phyloP scores from a whole-genome alignment of 2,329 filamentous ascomycete species.

The Curvularia spicifera region DNA sequence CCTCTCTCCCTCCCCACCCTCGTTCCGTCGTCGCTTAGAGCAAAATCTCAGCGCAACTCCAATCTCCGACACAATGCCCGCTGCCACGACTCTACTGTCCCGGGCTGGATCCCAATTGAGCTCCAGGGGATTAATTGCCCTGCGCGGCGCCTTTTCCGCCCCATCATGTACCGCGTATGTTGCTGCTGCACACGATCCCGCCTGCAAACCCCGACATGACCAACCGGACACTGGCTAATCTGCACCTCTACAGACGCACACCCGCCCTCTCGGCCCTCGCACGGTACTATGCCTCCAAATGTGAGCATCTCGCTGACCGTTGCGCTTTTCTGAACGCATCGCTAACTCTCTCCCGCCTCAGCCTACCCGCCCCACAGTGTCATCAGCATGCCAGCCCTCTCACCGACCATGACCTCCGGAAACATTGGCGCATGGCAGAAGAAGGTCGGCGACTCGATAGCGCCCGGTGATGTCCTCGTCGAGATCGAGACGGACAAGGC shows the following conservation, averaged over 20 bases:
- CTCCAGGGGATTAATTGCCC: slow-evolving; percentile 49
- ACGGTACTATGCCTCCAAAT: slow-evolving; percentile 73
- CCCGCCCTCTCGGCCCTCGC: slow-evolving; percentile 66
- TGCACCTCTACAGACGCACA: slow-evolving; percentile 46
- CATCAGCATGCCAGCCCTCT: slow-evolving; percentile 97
- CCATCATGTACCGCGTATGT: slow-evolving; percentile 42
- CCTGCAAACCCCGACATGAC: neutral
- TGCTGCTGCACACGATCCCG: slow-evolving; percentile 36
- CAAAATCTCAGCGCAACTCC: slow-evolving; percentile 32
- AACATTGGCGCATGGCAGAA: slow-evolving; percentile 99
- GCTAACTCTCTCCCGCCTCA: slow-evolving; percentile 55
- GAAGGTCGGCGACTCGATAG: slow-evolving; percentile 86
- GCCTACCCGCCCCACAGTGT: slow-evolving; percentile 94
- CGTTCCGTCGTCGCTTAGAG: slow-evolving; percentile 19
- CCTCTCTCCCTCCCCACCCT: slow-evolving; percentile 31
- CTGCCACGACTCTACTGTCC: slow-evolving; percentile 54
- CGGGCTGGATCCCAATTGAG: slow-evolving; percentile 55
- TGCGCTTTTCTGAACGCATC: slow-evolving; percentile 17
- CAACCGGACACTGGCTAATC: slow-evolving; percentile 34
- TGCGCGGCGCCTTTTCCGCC: slow-evolving; percentile 55
- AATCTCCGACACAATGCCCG: slow-evolving; percentile 61
- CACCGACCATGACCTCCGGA: slow-evolving; percentile 94
- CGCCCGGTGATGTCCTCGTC: slow-evolving; percentile 92
- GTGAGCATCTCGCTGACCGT: slow-evolving; percentile 52
- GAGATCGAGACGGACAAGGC: slow-evolving; percentile 99